A percentile compares a stretch with the other conserved stretches of the same genome.
Conservation (phyloP, 306 rosid genomes). For the Rubus idaeus region DNA sequence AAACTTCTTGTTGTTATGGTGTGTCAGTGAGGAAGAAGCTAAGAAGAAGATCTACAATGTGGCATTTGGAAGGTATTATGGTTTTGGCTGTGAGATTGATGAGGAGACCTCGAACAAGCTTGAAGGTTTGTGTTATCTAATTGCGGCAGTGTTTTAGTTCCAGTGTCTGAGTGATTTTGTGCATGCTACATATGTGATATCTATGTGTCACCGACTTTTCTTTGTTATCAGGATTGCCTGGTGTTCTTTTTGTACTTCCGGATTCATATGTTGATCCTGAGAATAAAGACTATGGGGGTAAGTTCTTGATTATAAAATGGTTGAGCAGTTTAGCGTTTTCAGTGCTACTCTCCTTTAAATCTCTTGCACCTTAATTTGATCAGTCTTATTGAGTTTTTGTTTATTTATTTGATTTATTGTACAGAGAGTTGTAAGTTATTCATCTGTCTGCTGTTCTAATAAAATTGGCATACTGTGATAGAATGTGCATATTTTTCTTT, state of each 20-base stretch:
- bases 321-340: no score
- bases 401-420: neutral
- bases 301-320: conserved; percentile 18
- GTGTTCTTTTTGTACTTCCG: conserved; percentile 86
- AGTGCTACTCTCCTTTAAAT: no score
- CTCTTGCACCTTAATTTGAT: neutral
- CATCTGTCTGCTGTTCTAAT: neutral
- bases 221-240: conserved; percentile 60
- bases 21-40: conserved; percentile 79
- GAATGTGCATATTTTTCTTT: neutral
- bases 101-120: conserved; percentile 94
- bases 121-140: conserved; percentile 48
- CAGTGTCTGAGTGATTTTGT: neutral
- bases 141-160: neutral
- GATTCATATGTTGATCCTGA: conserved; percentile 94
- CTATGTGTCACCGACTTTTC: neutral
- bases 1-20: neutral
- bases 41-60: conserved; percentile 89
- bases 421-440: neutral
- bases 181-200: neutral
- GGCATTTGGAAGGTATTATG: conserved; percentile 84
- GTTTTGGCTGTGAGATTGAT: conserved; percentile 88
- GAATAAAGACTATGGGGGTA: conserved; percentile 86
- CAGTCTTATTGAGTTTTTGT: neutral
- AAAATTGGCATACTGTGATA: neutral